Conservation (phyloP, 164 flowering plant genomes). For the Magnolia changhungtana region DNA sequence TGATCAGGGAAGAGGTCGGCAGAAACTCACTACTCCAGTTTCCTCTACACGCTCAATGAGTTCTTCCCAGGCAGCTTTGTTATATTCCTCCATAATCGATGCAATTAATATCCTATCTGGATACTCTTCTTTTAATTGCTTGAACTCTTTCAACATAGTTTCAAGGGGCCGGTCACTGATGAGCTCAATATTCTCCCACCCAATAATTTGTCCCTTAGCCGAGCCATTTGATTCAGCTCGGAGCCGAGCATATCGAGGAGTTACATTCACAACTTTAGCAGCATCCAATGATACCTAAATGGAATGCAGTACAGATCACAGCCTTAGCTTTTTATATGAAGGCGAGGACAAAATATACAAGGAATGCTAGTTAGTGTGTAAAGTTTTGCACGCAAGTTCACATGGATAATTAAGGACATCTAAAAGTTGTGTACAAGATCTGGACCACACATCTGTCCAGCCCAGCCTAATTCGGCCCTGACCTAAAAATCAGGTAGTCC, state of each 20-base stretch:
- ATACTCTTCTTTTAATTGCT: conserved; percentile 81
- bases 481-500: not conserved
- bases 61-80: conserved; percentile 95
- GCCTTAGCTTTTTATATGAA: not conserved
- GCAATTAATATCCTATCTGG: conserved; percentile 94
- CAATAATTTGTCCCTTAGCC: conserved; percentile 80
- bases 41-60: conserved; percentile 92
- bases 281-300: conserved; percentile 89
- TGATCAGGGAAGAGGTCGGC: not conserved
- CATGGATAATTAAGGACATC: not conserved
- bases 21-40: conserved; percentile 78
- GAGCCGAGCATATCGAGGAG: conserved; percentile 91
- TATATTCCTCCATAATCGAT: conserved; percentile 96
- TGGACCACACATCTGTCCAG: not conserved
- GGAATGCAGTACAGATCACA: conserved; percentile 12
- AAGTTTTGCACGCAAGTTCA: not conserved
- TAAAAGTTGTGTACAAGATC: not conserved
- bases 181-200: conserved; percentile 98
- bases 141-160: conserved; percentile 91
- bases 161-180: conserved; percentile 96
- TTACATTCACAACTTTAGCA: conserved; percentile 86
- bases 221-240: conserved; percentile 86
- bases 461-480: not conserved
- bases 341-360: not conserved
- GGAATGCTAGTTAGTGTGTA: not conserved